Base-by-base conservation (phyloP, 768 basidiomycete genomes). In the Artomyces pyxidatus region DNA sequence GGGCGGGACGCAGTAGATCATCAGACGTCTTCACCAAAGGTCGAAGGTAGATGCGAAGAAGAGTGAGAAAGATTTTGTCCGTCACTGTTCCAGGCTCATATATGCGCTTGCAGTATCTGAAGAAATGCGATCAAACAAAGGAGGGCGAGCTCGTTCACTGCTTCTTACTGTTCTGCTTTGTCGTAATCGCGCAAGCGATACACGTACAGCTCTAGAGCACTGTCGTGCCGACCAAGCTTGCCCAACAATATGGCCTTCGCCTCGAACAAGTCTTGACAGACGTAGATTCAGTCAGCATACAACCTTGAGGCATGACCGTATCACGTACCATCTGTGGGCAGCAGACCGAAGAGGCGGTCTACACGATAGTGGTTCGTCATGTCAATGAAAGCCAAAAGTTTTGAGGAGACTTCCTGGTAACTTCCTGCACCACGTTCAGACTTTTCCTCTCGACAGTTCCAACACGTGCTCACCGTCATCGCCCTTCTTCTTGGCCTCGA, bases 151-250 rank as follows among this genome's bases (percentile, higher is more conserved):
- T 25, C 17, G 8, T 29, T 12, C 40, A 11, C 4, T 16, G 35
- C 23, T 17, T 63, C 83, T 54, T 58, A 94, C 90, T 87, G 81
- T 70, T 98, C 96, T 0, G 96, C 96, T 53, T 91, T 91, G 23
- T 67, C 52, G 62, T 85, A 91, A 60, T 94, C 86, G 32, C 83
- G 76, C 27, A 98, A 71, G 29, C 82, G 80, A 61, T 97, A 86
- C 6, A 94, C 92, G 62, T 98, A 99, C 12, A 95, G 76, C 60
- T 94, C 90, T n/a, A 98, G 76, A 0, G 95, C 93, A 52, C 85
- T 89, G 53, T 96, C 91, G 53, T 98, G 95, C 47, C 89, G 81
- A 1, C 88, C 91, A 52, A 97, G 73, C 39, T 87, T 77, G 9
- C 96, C 96, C 9, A 97, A 71, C 6, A 99, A 74, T 50, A 97